Evolutionary conservation across 1,284 basidiomycete genomes (phyloP).

Genomic region (Leccinum pachyderme): DNA sequence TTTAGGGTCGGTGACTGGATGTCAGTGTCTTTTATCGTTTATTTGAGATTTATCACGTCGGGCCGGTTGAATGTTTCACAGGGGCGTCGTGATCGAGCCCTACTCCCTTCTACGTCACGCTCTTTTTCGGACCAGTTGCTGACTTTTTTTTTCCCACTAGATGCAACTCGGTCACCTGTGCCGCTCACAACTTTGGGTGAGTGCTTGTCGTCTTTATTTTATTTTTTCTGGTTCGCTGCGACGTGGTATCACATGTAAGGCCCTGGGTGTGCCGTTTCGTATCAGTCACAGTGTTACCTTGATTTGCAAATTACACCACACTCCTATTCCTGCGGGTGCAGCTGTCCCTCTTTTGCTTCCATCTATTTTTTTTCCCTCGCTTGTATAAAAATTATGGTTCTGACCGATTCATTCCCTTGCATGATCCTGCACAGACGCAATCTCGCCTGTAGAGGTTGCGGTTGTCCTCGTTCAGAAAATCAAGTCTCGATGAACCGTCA

Average conservation of each 20-base stretch:
- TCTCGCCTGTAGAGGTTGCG: slow-evolving; percentile 69
- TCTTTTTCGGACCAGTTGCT: slow-evolving; percentile 6
- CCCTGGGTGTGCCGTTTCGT: slow-evolving; percentile 13
- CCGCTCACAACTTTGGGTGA: slow-evolving; percentile 75
- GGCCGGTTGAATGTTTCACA: slow-evolving; percentile 8
- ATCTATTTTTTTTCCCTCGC: slow-evolving; percentile 25
- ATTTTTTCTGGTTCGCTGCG: background rate
- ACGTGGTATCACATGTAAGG: slow-evolving; percentile 4
- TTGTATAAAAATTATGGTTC: slow-evolving; percentile 25
- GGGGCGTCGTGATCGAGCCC: slow-evolving; percentile 17
- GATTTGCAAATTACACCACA: slow-evolving; percentile 25
- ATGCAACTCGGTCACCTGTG: slow-evolving; percentile 58
- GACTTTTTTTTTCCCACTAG: slow-evolving; percentile 36
- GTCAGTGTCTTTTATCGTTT: slow-evolving; percentile 44
- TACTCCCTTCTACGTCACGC: background rate
- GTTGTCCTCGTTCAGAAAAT: slow-evolving; percentile 51
- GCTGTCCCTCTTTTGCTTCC: slow-evolving; percentile 11
- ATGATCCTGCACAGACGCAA: slow-evolving; percentile 63
- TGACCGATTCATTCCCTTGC: slow-evolving; percentile 46
- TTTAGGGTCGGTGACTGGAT: slow-evolving; percentile 80
- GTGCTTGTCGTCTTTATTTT: slow-evolving; percentile 28
- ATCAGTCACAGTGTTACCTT: slow-evolving; percentile 18
- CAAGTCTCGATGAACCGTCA: slow-evolving; percentile 32
- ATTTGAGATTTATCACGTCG: slow-evolving; percentile 18
- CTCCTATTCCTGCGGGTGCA: slow-evolving; percentile 21